Base-by-base conservation (phyloP, 371 early-diverging fungal genomes). In the Mucor indicus region DNA sequence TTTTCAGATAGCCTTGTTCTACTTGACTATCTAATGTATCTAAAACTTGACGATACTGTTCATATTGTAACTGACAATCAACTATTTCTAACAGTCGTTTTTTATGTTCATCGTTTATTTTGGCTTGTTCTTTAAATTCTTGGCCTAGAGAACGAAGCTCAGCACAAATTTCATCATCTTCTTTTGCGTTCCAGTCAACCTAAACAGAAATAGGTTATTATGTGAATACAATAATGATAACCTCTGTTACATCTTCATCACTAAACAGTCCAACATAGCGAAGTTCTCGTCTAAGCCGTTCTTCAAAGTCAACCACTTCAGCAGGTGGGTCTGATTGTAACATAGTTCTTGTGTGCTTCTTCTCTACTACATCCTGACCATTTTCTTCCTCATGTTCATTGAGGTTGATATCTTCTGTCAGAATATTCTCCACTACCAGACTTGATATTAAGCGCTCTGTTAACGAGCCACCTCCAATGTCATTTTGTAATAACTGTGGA, bases 1-100 rank as follows among this genome's bases (percentile, higher is more conserved):
- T 77, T 64, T 92, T 92, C 24, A 81, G 56, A 55, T 89, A 95
- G 45, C 84, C 83, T 52, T 85, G 83, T 56, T 93, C 95, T 13
- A 94, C 87, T 56, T 90, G 90, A 52, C 83, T 81, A 61, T 94
- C 92, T 31, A 91, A 64, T 40, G 86, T 93, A 51, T 94, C 93
- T 60, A 95, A 61, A 10, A 94, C 86, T 37, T 82, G 79, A 38
- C 82, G 80, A 64, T 91, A 94, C 66, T 95, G 92, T 53, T 95
- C 93, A 66, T 77, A 91, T 4, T 87, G 94, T 37, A 92, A 79
- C 57, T 90, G 85, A 40, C 82, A 78, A 42, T 81, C 77, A 8
- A 90, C 91, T 12, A 87, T 72, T 1, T 82, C 76, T 12, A 84
- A 64, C 22, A 95, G 65, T 12, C 70, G 63, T 25, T 78, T 77